These are phyloP conservation scores for Eremochloa ophiuroides DNA, from an alignment of 176 grass and related monocot species.

Conservation along the genomic window DNA sequence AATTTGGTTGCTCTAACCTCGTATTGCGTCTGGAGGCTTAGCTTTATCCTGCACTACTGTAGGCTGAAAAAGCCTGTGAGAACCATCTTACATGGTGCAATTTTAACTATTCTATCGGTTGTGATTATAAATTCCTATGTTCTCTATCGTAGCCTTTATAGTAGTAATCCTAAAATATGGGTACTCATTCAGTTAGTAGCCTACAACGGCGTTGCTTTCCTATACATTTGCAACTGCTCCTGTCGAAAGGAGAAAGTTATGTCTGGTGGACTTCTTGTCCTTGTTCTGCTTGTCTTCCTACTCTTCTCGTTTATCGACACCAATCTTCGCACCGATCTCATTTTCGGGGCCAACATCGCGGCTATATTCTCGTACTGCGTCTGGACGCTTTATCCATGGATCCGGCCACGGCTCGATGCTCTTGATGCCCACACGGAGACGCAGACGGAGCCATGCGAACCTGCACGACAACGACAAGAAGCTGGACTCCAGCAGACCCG, in stretches of 20 bases:
- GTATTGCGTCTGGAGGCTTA: too few species aligned
- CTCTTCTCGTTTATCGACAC: background rate
- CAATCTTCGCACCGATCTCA: background rate
- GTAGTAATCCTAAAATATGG: too few species aligned
- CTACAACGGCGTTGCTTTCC: background rate
- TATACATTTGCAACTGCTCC: background rate
- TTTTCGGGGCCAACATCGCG: background rate
- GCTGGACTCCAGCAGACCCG: background rate
- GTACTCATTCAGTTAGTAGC: background rate
- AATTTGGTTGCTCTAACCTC: too few species aligned
- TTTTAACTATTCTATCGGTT: too few species aligned
- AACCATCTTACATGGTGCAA: too few species aligned
- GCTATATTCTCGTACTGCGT: background rate
- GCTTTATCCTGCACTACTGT: background rate
- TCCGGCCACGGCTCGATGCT: background rate
- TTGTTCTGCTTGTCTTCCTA: background rate
- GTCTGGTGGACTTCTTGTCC: background rate
- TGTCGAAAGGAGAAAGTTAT: background rate
- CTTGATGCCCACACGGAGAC: background rate
- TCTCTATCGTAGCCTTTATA: too few species aligned
- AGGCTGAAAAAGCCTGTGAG: too few species aligned
- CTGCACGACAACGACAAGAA: background rate
- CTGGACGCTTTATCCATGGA: background rate
- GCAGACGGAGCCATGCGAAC: background rate
- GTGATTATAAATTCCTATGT: background rate